Base-by-base conservation (phyloP, 2,329 filamentous ascomycete species). In the Paraphaeosphaeria sporulosa region DNA sequence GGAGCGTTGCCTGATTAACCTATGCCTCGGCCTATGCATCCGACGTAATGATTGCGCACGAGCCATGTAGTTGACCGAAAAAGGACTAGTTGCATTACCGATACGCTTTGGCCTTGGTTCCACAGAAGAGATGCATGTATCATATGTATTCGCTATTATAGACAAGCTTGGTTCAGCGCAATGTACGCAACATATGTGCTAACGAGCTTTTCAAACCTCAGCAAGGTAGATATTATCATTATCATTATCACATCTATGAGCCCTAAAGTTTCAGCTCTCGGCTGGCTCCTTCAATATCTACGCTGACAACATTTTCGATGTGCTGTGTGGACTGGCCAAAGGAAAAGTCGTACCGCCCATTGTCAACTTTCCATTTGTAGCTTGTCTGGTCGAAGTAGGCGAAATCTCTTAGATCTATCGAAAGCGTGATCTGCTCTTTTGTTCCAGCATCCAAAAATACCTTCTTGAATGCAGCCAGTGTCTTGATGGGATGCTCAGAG, bases 391-490 rank as follows among this genome's bases (percentile, higher is more conserved):
- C 68, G 50, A 73, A 76, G 57, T 71, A 76, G 2, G 74, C 74
- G 59, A 76, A 72, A 44, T 76, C 73, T 32, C 61, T 70, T 4
- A 62, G 49, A 19, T 51, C 42, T 15, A 75, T 52, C 3, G 58
- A 36, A 8, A 93, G 80, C n/a, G 82, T 79, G 1, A 88, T 86
- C 7, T 67, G 79, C 78, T 86, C 84, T 47, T 79, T 83, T 77
- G 89, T 83, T 4, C 86, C 87, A 1, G 83, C 79, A 47, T 85
- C 80, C 3, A 92, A 75, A 52, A 78, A 81, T 0, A 90, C 83
- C 76, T 91, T 91, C 62, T 85, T 83, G 68, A 91, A 92, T 0
- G 87, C 88, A 9, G 85, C 86, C 3, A 92, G 80, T 72, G 91
- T 89, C 78, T 91, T 91, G 62, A 87, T 83, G 0, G 89, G 89